Evolutionary conservation across 2,329 filamentous ascomycete genomes (phyloP).

Genomic region (Neofusicoccum sp.): DNA sequence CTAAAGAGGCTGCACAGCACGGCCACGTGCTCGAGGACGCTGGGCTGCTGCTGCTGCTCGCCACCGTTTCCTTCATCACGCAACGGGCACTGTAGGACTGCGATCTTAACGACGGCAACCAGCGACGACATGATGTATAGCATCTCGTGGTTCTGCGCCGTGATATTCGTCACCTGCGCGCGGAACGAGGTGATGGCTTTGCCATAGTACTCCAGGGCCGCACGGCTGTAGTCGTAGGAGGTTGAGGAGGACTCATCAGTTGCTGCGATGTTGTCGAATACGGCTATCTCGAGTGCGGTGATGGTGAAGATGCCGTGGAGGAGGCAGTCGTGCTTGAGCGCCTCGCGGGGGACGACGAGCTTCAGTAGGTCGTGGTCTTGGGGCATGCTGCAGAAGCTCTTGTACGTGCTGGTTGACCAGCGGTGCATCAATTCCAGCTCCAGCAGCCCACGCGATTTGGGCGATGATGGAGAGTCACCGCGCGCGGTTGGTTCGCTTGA

Average conservation of each 20-base stretch:
- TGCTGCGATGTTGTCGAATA: slow-evolving; percentile 20
- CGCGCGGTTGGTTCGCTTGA: neutral
- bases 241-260: slow-evolving; percentile 10
- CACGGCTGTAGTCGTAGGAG: slow-evolving; percentile 31
- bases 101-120: neutral
- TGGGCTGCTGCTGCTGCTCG: neutral
- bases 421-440: slow-evolving; percentile 58
- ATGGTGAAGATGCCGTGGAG: neutral
- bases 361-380: slow-evolving; percentile 42
- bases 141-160: slow-evolving; percentile 32
- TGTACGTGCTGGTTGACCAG: slow-evolving; percentile 52
- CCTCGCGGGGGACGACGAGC: slow-evolving; percentile 22
- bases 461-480: neutral
- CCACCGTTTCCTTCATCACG: neutral
- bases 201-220: slow-evolving; percentile 41
- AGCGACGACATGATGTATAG: slow-evolving; percentile 26
- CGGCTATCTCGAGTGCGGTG: slow-evolving; percentile 34
- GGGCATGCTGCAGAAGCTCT: slow-evolving; percentile 42
- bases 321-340: neutral
- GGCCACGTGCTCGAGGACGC: neutral
- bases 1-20: neutral
- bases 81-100: neutral
- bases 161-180: slow-evolving; percentile 31
- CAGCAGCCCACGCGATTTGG: slow-evolving; percentile 30
- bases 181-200: slow-evolving; percentile 37